A percentile compares a stretch with the other conserved stretches of the same genome.
Evolutionary conservation across 1,284 basidiomycete genomes (phyloP).

Genomic region (Pisolithus thermaeus): DNA sequence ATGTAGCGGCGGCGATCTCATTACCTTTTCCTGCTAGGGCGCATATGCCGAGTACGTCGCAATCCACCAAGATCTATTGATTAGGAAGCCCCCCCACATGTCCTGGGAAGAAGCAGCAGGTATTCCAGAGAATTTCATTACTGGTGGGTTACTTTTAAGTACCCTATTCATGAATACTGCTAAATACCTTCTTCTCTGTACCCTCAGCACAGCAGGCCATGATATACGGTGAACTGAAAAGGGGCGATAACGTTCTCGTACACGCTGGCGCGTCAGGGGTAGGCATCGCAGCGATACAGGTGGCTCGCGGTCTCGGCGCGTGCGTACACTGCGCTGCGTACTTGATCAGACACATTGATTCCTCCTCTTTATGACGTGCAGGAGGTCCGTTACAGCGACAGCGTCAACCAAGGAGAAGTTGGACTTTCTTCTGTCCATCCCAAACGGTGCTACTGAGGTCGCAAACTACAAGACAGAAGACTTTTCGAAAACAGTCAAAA

Average conservation of each 20-base stretch:
- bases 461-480: constrained; percentile 86
- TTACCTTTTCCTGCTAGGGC: constrained; percentile 45
- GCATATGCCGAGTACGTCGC: constrained; percentile 90
- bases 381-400: constrained; percentile 73
- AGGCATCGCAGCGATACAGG: constrained; percentile 86
- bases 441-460: constrained; percentile 63
- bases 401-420: constrained; percentile 85
- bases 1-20: constrained; percentile 5
- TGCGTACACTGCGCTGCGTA: constrained; percentile 33
- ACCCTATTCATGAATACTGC: constrained; percentile 8
- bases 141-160: constrained; percentile 43
- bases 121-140: constrained; percentile 84
- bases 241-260: constrained; percentile 75
- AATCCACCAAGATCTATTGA: constrained; percentile 61
- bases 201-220: constrained; percentile 76
- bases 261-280: constrained; percentile 92
- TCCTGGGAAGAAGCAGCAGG: constrained; percentile 82
- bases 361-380: constrained; percentile 24
- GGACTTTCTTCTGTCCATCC: constrained; percentile 64
- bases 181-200: neutral
- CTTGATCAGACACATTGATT: constrained; percentile 6
- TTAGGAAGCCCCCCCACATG: constrained; percentile 72
- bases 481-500: constrained; percentile 66
- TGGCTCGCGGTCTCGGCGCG: constrained; percentile 75
- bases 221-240: constrained; percentile 62